Base-by-base conservation (phyloP, 2,329 filamentous ascomycete genomes). In the Ploettnerulaceae sp. region DNA sequence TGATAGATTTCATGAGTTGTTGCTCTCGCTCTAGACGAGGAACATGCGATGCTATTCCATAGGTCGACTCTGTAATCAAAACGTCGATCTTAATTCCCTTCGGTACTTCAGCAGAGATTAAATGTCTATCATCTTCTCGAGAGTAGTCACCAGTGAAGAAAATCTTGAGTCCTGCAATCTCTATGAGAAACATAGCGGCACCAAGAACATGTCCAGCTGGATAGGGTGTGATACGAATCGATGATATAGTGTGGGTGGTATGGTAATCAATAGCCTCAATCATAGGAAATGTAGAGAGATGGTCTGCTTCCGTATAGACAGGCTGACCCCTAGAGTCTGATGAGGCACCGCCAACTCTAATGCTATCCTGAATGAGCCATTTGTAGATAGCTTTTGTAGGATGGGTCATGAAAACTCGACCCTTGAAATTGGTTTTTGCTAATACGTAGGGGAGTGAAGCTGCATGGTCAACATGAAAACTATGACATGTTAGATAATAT, bases 381-480 rank as follows among this genome's bases (percentile, higher is more conserved):
- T 97, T 97, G 77, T 98, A 98, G 65, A 98, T 98, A 59, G 93
- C 93, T 68, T 98, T 97, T 36, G 93, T 98, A 1, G 93, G 89
- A 72, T 98, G 93, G 41, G 93, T 98, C 91, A 97, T 98, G 72
- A 96, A 97, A 51, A 97, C 91, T 17, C 90, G 82, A 38, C 93
- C 93, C 56, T 86, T 85, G 73, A 98, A 98, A 67, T 96, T 96
- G 28, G 93, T 97, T 72, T 98, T 98, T 55, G 91, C 87, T 55
- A 98, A 78, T 49, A 98, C 93, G 66, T 97, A 98, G 34, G 93
- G 93, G 36, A 98, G 73, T n/a, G 91, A 95, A 12, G 91, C 91
- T n/a, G 93, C 93, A 71, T 98, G 93, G 64, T 98, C 93, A 65
- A 97, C 77, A 67, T 98, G 93, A 65, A 98, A 98, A 85, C 91